Base-by-base conservation (phyloP, 2,329 filamentous ascomycete genomes). In the Beauveria medogensis region DNA sequence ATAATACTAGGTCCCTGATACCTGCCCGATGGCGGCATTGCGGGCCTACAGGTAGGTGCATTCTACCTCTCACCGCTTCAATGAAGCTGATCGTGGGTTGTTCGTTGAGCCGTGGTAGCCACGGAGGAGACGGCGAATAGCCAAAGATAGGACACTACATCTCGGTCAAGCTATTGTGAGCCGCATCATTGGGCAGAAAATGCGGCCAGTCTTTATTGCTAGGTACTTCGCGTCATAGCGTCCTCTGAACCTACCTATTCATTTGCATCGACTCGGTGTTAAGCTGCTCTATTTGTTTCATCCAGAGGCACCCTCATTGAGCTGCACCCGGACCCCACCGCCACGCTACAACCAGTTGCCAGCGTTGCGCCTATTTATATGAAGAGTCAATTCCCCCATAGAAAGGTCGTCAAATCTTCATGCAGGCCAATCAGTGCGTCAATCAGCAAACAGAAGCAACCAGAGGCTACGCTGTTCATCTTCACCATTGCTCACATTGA, bases 61-160 rank as follows among this genome's bases (percentile, higher is more conserved):
- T n/a, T 26, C 40, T 61, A 65, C 66, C 54, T 61, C 64, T 68
- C 67, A 68, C 66, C 67, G 67, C 67, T 62, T 37, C 66, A 64
- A 61, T 63, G 56, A 60, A 55, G 58, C 50, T n/a, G 41, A 47
- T 54, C 50, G 41, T 40, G 28, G 50, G 30, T 34, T 28, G 22
- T 24, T 30, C 28, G 6, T 20, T 37, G 6, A 37, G 40, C 22
- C 12, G 26, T 8, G 28, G 20, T n/a, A 28, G 30, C n/a, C n/a
- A 37, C 55, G n/a, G 58, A 8, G 22, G n/a, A 18, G 16, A 47
- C 16, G 5, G 18, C 37, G 26, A 37, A 30, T 41, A 28, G 18
- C 18, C 26, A 44, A 44, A n/a, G 24, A 41, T 18, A 20, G 26
- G n/a, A 26, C 30, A 20, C n/a, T 28, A 40, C 22, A 14, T 16